These are phyloP conservation scores for Deinandra increscens DNA, from an alignment of 129 eudicot species.

Conservation along the genomic window DNA sequence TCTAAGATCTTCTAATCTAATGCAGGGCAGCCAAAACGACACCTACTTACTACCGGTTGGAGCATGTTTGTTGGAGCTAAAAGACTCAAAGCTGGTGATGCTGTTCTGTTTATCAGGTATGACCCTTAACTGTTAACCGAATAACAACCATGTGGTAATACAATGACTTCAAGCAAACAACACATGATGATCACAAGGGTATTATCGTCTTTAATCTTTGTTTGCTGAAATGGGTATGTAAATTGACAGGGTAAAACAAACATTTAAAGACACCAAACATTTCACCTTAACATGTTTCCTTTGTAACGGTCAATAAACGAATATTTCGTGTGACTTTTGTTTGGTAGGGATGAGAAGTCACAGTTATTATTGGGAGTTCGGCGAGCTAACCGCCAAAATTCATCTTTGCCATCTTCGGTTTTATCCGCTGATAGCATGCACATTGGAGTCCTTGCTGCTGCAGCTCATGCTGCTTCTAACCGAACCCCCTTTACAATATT, in stretches of 20 bases:
- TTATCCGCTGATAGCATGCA: conserved; percentile 99
- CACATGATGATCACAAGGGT: conserved; percentile 12
- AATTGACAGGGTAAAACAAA: conserved; percentile 22
- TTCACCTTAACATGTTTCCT: neutral
- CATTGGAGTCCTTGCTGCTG: conserved; percentile 99
- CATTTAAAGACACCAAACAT: conserved; percentile 11
- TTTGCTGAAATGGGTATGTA: conserved; percentile 12
- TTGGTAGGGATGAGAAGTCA: conserved; percentile 79
- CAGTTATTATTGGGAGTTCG: conserved; percentile 89
- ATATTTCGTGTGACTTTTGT: neutral
- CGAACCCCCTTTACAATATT: conserved; percentile 83
- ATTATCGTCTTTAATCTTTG: conserved; percentile 6
- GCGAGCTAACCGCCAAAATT: conserved; percentile 90
- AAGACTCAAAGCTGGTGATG: conserved; percentile 94
- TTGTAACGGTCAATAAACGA: conserved; percentile 5
- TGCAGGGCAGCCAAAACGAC: conserved; percentile 98
- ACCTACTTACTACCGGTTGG: conserved; percentile 99
- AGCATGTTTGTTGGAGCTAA: conserved; percentile 98
- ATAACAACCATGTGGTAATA: conserved; percentile 16
- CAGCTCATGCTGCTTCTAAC: conserved; percentile 97
- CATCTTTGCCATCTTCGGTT: conserved; percentile 94
- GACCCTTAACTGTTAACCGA: neutral
- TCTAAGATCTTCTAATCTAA: conserved; percentile 13
- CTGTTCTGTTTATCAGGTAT: conserved; percentile 93
- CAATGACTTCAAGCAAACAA: conserved; percentile 21